Percentiles rank a stretch among this genome's conserved stretches.
phyloP scores from a whole-genome alignment of 1,284 basidiomycete species.

The Moesziomyces antarcticus region DNA sequence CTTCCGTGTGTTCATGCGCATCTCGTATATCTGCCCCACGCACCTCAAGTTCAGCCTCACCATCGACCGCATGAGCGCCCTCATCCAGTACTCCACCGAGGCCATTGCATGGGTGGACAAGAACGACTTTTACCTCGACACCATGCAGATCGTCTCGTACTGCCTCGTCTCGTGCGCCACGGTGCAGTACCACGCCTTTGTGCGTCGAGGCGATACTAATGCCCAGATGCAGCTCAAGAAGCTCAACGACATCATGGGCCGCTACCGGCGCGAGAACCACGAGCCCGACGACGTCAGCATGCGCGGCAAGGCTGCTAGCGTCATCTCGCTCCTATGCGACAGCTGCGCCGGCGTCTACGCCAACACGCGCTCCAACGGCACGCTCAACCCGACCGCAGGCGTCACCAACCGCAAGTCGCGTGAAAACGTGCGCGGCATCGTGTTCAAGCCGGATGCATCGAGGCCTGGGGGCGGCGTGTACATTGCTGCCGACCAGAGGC shows the following conservation, averaged over 20 bases:
- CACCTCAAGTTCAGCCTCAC: conserved; percentile 63
- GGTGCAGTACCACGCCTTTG: conserved; percentile 60
- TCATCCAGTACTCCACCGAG: conserved; percentile 55
- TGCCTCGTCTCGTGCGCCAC: conserved; percentile 63
- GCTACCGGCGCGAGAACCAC: conserved; percentile 55
- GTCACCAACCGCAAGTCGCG: conserved; percentile 67
- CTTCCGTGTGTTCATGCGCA: conserved; percentile 64
- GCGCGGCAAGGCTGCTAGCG: conserved; percentile 87
- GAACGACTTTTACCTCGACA: conserved; percentile 62
- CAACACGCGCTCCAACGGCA: conserved; percentile 57
- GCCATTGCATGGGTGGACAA: conserved; percentile 60
- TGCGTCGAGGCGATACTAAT: conserved; percentile 55
- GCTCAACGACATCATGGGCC: conserved; percentile 39
- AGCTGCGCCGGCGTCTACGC: conserved; percentile 66
- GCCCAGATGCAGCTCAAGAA: conserved; percentile 46
- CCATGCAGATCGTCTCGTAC: conserved; percentile 59
- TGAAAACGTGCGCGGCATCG: conserved; percentile 71
- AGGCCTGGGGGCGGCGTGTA: conserved; percentile 86
- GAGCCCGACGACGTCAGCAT: conserved; percentile 72
- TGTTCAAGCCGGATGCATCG: conserved; percentile 72
- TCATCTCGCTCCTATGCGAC: conserved; percentile 89
- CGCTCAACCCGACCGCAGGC: conserved; percentile 70
- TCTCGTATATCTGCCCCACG: conserved; percentile 63
- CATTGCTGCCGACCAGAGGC: conserved; percentile 72
- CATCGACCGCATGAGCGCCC: conserved; percentile 60